A percentile compares a stretch with the other conserved stretches of the same genome.
Evolutionary conservation across 495 filamentous ascomycete genomes (phyloP).

Genomic region (Immersiella caudata): DNA sequence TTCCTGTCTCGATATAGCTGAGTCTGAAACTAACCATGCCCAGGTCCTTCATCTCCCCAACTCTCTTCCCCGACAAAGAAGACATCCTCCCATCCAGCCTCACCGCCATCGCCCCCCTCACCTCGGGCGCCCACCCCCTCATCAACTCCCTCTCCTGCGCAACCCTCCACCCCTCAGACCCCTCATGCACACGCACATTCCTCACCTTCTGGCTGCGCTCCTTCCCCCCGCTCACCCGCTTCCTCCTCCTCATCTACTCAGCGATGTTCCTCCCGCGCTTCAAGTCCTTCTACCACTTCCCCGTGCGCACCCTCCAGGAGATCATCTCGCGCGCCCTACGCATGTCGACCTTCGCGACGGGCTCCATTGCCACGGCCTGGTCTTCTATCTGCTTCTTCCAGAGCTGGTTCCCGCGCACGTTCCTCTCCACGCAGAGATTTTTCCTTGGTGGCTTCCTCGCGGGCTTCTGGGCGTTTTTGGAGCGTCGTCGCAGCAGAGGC

Average conservation of each 20-base stretch:
- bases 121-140: constrained; percentile 79
- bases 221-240: constrained; percentile 75
- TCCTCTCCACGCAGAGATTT: constrained; percentile 80
- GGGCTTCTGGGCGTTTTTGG: constrained; percentile 79
- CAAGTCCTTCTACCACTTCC: constrained; percentile 64
- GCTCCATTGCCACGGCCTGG: constrained; percentile 80
- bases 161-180: constrained; percentile 83
- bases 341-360: constrained; percentile 73
- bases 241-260: constrained; percentile 71
- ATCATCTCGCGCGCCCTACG: constrained; percentile 66
- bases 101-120: constrained; percentile 71
- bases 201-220: constrained; percentile 78
- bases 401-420: constrained; percentile 67
- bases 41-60: constrained; percentile 73
- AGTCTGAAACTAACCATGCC: constrained; percentile 45
- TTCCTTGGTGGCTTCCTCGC: constrained; percentile 85
- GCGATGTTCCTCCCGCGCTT: constrained; percentile 67
- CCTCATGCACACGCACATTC: constrained; percentile 84
- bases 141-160: constrained; percentile 86
- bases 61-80: constrained; percentile 73
- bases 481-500: constrained; percentile 60
- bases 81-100: constrained; percentile 68
- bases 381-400: constrained; percentile 86
- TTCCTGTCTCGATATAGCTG: neutral
- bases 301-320: constrained; percentile 63